These are phyloP conservation scores for Phlyctochytrium arcticum DNA, from an alignment of 192 early-diverging fungal genomes.

Conservation along the genomic window DNA sequence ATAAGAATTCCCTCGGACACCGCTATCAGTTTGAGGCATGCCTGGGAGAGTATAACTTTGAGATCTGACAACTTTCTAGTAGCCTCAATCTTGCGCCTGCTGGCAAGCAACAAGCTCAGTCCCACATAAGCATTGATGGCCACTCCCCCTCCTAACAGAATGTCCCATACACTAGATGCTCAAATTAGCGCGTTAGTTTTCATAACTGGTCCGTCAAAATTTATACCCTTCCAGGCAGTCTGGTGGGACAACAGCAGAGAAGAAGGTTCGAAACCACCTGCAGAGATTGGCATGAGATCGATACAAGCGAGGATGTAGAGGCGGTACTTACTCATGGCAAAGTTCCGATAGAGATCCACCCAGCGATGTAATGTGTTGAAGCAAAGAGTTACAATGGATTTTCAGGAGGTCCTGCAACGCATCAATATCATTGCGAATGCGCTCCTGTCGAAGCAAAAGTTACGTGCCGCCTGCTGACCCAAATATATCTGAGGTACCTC, in stretches of 20 bases:
- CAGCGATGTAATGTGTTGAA: conserved; percentile 4
- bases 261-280: conserved; percentile 40
- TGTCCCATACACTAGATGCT: conserved; percentile 37
- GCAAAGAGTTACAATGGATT: conserved; percentile 19
- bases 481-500: neutral
- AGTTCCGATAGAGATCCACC: neutral
- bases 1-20: no score
- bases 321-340: neutral
- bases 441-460: conserved; percentile 5
- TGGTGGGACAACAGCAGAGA: conserved; percentile 27
- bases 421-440: conserved; percentile 17
- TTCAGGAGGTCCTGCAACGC: conserved; percentile 26
- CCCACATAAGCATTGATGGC: conserved; percentile 38
- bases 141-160: conserved; percentile 34
- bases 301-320: neutral
- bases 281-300: neutral
- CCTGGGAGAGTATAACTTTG: no score
- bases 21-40: no score
- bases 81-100: conserved; percentile 26
- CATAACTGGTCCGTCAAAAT: neutral
- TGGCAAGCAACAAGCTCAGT: conserved; percentile 32
- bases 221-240: conserved; percentile 30
- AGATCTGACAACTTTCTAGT: conserved; percentile 29
- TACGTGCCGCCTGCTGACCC: neutral
- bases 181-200: no score